Evolutionary conservation across 2,329 filamentous ascomycete species (phyloP), one percentile per base, ranked within the genome.

Genomic region (Aotearoamyces nothofagi): DNA sequence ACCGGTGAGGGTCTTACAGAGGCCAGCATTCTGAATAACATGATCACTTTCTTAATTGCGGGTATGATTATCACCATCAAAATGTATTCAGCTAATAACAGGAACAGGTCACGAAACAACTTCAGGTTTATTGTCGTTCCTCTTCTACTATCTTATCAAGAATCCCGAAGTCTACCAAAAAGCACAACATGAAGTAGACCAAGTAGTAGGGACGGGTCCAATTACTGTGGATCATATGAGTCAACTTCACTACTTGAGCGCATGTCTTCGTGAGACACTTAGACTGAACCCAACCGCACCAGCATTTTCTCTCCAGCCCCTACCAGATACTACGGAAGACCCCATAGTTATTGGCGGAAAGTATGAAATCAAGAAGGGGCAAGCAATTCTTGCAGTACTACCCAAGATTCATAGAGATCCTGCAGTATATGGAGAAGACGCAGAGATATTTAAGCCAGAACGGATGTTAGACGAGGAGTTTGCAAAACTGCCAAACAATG

Each of bases 11-110:
- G 60, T 15, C 53, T 82, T 40, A 62, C 55, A 2, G 69, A 78
- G 33, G 55, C 63, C 4, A 65, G 59, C 27, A 76, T 80, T 37
- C 63, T 67, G 7, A 60, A 74, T 45, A 77, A 82, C 38, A 68
- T 83, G 53, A 72, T 78, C 33, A 82, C 76, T 0, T 81, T 82
- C 39, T 50, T 82, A 7, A 72, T 77, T 40, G 73, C 73, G 19
- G 72, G 60, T 51, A 45, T 37, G 44, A 38, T 24, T 23, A 36
- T 26, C 15, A 6, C 16, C n/a, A 29, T 14, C 20, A 16, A 4
- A 16, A 13, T 22, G 23, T 11, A 17, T 4, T 22, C 8, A 37
- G 11, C 32, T 32, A 29, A 25, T 12, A 29, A 27, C 36, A n/a
- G 19, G 34, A 30, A 47, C 51, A 40, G 60, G 73, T 2, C 76